Base-by-base conservation (phyloP, 2,329 filamentous ascomycete species). In the Neofusicoccum laricinum region DNA sequence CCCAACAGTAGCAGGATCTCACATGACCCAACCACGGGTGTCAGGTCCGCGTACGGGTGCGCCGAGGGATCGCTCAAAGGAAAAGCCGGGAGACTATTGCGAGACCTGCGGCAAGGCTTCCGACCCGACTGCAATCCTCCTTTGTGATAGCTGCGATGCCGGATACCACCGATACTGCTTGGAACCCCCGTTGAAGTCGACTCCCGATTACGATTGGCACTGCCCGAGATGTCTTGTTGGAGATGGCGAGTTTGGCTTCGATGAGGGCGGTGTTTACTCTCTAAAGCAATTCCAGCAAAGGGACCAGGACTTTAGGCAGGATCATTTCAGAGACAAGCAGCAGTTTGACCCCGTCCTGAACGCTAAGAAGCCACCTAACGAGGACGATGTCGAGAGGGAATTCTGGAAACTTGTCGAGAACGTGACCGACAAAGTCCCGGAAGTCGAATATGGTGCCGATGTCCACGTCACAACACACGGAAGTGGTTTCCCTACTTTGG, bases 391-490 rank as follows among this genome's bases (percentile, higher is more conserved):
- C 3, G 95, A 99, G 78, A 88, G 88, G 19, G 95, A 99, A 74
- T 99, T 99, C 76, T 99, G 95, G 95, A 87, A 92, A 70, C 84
- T 98, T 8, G 95, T 98, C 0, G 92, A 95, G 53, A 96, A 93
- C 71, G 84, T 97, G 58, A 94, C 96, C 67, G 95, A 98, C 76
- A 96, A 93, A 0, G 93, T 98, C 1, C 57, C 58, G 21, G 95
- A 98, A 76, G 95, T 99, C 2, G 95, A 99, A 74, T 99, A 99
- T 72, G 95, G 95, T 43, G 95, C 95, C 10, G 95, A 99, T 72
- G 97, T 99, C 61, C 95, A 99, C 76, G 97, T 93, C 59, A 98
- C 95, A 0, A 99, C 95, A 0, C 95, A 99, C 73, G 95, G 95
- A 8, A 98, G 94, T 68, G 95, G 94, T 0, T 99, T 99, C 71